Conservation (phyloP, 2,329 filamentous ascomycete genomes). For the Mycosphaerelloides madeirae region DNA sequence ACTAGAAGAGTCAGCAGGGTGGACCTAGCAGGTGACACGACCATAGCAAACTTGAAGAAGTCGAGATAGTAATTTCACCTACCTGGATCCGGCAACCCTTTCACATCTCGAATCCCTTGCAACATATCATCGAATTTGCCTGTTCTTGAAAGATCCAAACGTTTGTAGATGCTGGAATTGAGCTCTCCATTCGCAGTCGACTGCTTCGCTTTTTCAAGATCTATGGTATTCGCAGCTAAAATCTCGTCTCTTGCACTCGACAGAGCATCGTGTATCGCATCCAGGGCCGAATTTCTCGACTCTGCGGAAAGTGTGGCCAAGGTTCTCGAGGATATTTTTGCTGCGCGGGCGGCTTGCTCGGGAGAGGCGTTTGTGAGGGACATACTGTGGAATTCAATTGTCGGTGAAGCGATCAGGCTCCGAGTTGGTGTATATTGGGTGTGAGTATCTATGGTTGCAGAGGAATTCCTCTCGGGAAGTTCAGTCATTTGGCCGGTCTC, state of each 20-base stretch:
- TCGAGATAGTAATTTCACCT: conserved; percentile 33
- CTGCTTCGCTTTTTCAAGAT: conserved; percentile 68
- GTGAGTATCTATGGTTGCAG: too few relatives aligned
- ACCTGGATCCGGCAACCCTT: conserved; percentile 80
- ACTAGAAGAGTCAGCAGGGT: conserved; percentile 50
- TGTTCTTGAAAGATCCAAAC: conserved; percentile 76
- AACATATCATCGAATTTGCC: conserved; percentile 99
- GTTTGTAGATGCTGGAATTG: conserved; percentile 77
- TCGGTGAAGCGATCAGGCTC: too few relatives aligned
- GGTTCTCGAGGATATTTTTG: conserved; percentile 74
- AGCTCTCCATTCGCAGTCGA: conserved; percentile 72
- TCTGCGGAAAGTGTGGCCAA: conserved; percentile 72
- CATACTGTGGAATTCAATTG: conserved; percentile 49
- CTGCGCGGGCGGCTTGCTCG: conserved; percentile 68
- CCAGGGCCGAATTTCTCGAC: conserved; percentile 79
- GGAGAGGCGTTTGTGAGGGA: conserved; percentile 84
- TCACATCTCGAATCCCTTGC: conserved; percentile 85
- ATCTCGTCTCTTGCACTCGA: conserved; percentile 65
- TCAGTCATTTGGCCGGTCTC: too few relatives aligned
- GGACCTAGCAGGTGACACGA: background rate
- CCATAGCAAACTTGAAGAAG: background rate
- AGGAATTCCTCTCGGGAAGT: too few relatives aligned
- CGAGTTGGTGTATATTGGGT: too few relatives aligned
- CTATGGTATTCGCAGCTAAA: conserved; percentile 77
- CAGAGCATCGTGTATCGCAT: conserved; percentile 75